These are phyloP conservation scores for Nemophila menziesii DNA, from an alignment of 257 asterid species.

Conservation along the genomic window DNA sequence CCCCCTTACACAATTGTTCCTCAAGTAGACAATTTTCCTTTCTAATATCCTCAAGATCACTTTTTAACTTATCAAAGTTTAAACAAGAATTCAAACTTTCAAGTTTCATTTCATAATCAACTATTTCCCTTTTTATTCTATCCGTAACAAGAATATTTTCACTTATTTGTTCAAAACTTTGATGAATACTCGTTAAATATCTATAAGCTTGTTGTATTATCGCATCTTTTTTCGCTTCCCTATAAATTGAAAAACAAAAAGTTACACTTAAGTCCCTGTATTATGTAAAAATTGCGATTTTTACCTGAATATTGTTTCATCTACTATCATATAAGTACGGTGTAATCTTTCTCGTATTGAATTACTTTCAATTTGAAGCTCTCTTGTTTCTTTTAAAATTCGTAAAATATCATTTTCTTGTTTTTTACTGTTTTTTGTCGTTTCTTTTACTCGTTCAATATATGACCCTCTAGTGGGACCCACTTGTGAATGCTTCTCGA, in stretches of 20 bases:
- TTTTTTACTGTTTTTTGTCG: conserved; percentile 75
- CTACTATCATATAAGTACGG: conserved; percentile 58
- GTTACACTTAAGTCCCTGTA: background rate
- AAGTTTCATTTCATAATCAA: conserved; percentile 57
- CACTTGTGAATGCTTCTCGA: conserved; percentile 41
- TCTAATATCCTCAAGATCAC: conserved; percentile 55
- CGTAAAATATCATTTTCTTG: conserved; percentile 60
- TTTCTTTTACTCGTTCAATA: conserved; percentile 56
- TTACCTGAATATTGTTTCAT: conserved; percentile 66
- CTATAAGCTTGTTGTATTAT: conserved; percentile 57
- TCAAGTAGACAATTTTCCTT: conserved; percentile 60
- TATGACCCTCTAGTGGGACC: conserved; percentile 44
- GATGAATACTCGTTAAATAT: conserved; percentile 52
- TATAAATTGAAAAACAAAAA: conserved; percentile 7
- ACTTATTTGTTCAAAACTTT: conserved; percentile 52
- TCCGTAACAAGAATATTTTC: conserved; percentile 48
- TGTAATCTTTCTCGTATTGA: conserved; percentile 64
- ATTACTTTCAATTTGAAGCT: conserved; percentile 78
- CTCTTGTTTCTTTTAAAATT: conserved; percentile 71
- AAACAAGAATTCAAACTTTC: conserved; percentile 34
- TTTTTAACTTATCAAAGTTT: conserved; percentile 46
- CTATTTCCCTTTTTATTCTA: conserved; percentile 46
- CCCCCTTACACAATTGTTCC: conserved; percentile 12
- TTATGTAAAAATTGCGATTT: no score
- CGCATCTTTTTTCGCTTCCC: conserved; percentile 72